Conservation (phyloP, 2,329 filamentous ascomycete genomes). For the Trichoderma lentiforme region DNA sequence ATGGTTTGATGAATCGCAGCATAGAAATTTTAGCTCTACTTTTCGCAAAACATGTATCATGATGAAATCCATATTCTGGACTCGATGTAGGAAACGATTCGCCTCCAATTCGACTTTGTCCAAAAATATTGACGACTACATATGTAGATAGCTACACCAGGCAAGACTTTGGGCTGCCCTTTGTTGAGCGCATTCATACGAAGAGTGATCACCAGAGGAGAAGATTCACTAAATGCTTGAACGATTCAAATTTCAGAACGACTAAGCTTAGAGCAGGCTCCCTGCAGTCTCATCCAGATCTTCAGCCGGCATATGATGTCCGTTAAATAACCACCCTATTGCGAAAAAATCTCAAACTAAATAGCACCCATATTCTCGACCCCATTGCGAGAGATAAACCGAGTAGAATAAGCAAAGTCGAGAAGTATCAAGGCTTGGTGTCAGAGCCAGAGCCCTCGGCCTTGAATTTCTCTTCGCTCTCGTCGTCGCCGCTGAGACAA, state of each 20-base stretch:
- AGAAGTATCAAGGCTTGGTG: not conserved
- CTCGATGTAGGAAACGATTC: not conserved
- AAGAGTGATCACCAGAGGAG: not conserved
- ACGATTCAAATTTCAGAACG: not conserved
- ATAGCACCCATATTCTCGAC: not conserved
- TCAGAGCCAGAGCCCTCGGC: not conserved
- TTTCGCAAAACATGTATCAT: not conserved
- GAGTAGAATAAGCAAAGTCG: not conserved
- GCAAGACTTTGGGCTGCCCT: not conserved
- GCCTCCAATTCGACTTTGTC: rapidly evolving
- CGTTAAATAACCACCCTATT: not conserved
- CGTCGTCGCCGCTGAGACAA: not conserved
- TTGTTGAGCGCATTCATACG: not conserved
- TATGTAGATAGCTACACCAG: not conserved
- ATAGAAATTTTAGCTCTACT: not conserved
- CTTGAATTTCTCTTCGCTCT: not conserved
- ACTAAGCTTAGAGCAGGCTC: not conserved
- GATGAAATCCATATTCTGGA: not conserved
- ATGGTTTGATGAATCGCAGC: not conserved
- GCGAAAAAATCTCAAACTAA: not conserved
- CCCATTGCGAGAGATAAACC: not conserved
- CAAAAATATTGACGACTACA: not conserved
- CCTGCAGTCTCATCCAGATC: not conserved
- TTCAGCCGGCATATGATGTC: not conserved
- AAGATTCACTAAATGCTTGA: not conserved